Evolutionary conservation across 2,329 filamentous ascomycete species (phyloP), one percentile per base, ranked within the genome.

Genomic region (Myriosclerotinia curreyana): DNA sequence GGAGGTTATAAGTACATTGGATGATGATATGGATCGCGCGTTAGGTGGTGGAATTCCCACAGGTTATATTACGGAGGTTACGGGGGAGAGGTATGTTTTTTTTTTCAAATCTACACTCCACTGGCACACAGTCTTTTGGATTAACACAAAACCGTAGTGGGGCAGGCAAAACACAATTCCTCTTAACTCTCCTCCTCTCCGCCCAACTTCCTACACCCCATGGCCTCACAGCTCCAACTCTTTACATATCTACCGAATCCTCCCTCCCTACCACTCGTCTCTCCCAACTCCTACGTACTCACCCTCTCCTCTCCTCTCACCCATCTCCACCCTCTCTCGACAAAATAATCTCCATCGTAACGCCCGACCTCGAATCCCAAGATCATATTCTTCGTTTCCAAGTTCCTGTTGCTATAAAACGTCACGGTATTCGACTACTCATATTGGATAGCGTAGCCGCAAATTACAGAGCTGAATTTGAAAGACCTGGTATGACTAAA

Each of bases 231-330:
- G 83, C 86, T n/a, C 42, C 63, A 7, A 89, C 91, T 0, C 82
- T 99, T 44, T 99, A 99, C 80, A 90, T 99, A 72, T 96, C 93
- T 1, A 98, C 95, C 51, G 95, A 99, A 78, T 88, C 92, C 0
- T 82, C 90, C 0, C 83, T 99, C 2, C 87, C 92, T 25, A 98
- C 94, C 7, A 84, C 80, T 3, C 90, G 95, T 25, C 85, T 99
- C 0, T 79, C 86, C 0, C 92, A 98, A 76, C 86, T 99, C 67
- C 83, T 97, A 0, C 75, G 80, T 31, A 80, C 79, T 53, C 86
- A 96, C 75, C 86, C 88, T 0, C 73, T 80, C 58, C 81, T 96
- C 0, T 75, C 80, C 28, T 80, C 79, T 56, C 86, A 96, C 74
- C 86, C 88, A 8, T 67, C 66, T 5, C 71, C 64, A 28, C 87